Conservation (phyloP, 345 rosid genomes). For the Salix purpurea region DNA sequence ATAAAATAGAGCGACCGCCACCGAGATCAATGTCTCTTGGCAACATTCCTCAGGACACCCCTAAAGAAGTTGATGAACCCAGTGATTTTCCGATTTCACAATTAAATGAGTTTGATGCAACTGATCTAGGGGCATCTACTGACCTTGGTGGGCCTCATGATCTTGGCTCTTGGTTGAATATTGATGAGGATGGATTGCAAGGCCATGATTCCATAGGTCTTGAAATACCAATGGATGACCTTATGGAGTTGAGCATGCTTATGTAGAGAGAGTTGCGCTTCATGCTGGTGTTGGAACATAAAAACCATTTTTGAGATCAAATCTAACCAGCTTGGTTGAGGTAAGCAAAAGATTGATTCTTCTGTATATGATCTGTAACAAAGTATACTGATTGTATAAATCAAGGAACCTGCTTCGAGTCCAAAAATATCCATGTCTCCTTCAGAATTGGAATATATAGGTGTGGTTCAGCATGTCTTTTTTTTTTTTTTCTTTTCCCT, state of each 20-base stretch:
- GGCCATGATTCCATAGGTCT: slow-evolving; percentile 74
- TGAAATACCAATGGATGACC: slow-evolving; percentile 92
- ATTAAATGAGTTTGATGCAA: slow-evolving; percentile 50
- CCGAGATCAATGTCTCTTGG: slow-evolving; percentile 13
- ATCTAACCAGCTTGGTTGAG: neutral
- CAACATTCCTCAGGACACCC: slow-evolving; percentile 11
- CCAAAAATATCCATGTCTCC: neutral
- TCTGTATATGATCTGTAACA: slow-evolving; percentile 3
- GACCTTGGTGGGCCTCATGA: slow-evolving; percentile 47
- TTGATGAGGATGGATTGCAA: slow-evolving; percentile 66
- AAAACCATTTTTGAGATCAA: neutral
- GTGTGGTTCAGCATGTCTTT: neutral
- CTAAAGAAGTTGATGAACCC: slow-evolving; percentile 45
- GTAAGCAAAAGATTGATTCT: neutral
- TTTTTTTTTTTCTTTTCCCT: neutral
- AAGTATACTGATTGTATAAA: neutral
- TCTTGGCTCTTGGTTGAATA: slow-evolving; percentile 54
- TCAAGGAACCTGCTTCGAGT: neutral
- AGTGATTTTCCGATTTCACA: slow-evolving; percentile 45
- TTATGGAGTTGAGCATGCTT: slow-evolving; percentile 45
- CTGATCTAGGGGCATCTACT: slow-evolving; percentile 34
- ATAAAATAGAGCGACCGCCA: slow-evolving; percentile 7
- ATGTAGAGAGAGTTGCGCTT: slow-evolving; percentile 12
- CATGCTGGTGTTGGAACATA: neutral
- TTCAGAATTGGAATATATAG: neutral